A percentile compares a stretch with the other conserved stretches of the same genome.
Evolutionary conservation across 352 stramenopile genomes (phyloP).

Genomic region (Saprolegnia diclina): DNA sequence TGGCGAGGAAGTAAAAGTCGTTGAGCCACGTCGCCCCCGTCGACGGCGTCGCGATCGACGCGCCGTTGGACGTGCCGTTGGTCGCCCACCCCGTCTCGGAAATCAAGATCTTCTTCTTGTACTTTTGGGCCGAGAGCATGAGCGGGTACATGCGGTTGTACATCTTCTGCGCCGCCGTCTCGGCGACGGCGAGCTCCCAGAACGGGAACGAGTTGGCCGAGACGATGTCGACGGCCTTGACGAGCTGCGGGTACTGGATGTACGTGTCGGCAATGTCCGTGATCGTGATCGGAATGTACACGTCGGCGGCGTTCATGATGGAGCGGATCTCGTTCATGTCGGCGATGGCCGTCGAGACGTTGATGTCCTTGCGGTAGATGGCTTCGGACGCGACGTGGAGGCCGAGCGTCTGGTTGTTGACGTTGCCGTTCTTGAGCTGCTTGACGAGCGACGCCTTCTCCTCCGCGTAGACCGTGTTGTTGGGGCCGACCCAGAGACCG

Average conservation of each 20-base stretch:
- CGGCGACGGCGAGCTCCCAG: slow-evolving; percentile 45
- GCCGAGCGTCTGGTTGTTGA: slow-evolving; percentile 46
- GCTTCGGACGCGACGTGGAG: slow-evolving; percentile 61
- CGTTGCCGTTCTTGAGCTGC: slow-evolving; percentile 38
- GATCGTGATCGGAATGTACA: slow-evolving; percentile 50
- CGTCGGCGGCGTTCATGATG: slow-evolving; percentile 29
- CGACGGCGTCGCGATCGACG: slow-evolving; percentile 34
- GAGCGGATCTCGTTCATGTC: slow-evolving; percentile 56
- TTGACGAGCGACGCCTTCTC: slow-evolving; percentile 43
- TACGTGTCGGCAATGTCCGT: slow-evolving; percentile 57
- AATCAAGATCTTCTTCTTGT: slow-evolving; percentile 56
- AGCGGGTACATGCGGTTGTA: slow-evolving; percentile 44
- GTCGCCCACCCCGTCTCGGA: slow-evolving; percentile 64
- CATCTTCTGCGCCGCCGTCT: slow-evolving; percentile 38
- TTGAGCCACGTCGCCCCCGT: slow-evolving; percentile 49
- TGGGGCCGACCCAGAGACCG: slow-evolving; percentile 52
- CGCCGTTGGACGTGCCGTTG: slow-evolving; percentile 32
- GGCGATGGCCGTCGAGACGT: slow-evolving; percentile 37
- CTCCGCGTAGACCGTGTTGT: slow-evolving; percentile 36
- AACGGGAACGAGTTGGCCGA: slow-evolving; percentile 64
- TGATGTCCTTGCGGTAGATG: slow-evolving; percentile 60
- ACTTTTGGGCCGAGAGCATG: slow-evolving; percentile 29
- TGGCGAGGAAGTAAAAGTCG: slow-evolving; percentile 55
- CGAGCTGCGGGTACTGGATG: slow-evolving; percentile 42
- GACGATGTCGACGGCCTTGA: slow-evolving; percentile 56